These are phyloP conservation scores for Aspergillus sp. DNA, from an alignment of 2,329 filamentous ascomycete species.

Conservation along the genomic window DNA sequence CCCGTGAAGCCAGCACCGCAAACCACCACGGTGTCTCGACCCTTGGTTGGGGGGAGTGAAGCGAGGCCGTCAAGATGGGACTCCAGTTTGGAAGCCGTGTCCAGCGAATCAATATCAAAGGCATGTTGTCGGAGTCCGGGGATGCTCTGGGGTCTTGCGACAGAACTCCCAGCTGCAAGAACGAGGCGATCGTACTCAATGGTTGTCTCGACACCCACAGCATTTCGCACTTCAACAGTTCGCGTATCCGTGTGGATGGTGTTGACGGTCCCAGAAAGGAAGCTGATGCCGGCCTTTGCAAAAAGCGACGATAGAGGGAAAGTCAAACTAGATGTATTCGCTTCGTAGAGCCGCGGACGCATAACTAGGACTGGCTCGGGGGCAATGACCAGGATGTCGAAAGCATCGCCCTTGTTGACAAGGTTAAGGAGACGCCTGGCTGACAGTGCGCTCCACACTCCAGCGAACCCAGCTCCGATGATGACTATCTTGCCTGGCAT, in stretches of 20 bases:
- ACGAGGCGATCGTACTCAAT: conserved; percentile 37
- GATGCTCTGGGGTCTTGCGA: conserved; percentile 29
- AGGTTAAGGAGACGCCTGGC: conserved; percentile 34
- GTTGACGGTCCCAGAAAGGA: conserved; percentile 15
- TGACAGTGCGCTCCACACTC: conserved; percentile 39
- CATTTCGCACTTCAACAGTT: conserved; percentile 12
- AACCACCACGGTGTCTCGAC: conserved; percentile 37
- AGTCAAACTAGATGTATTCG: conserved; percentile 26
- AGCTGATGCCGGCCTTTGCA: conserved; percentile 25
- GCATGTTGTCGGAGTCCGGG: conserved; percentile 32
- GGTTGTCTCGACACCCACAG: conserved; percentile 3
- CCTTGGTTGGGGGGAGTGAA: conserved; percentile 19
- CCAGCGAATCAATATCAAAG: conserved; percentile 37
- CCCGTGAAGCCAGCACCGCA: conserved; percentile 40
- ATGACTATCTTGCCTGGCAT: conserved; percentile 21
- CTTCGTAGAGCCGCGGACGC: conserved; percentile 38
- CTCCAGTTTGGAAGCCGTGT: conserved; percentile 25
- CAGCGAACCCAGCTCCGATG: conserved; percentile 39
- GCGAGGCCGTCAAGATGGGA: conserved; percentile 30
- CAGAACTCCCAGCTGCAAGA: conserved; percentile 37
- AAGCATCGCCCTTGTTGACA: conserved; percentile 12
- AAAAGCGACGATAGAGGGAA: conserved; percentile 25
- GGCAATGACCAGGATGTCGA: conserved; percentile 34
- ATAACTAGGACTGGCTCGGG: conserved; percentile 34
- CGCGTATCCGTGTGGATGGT: conserved; percentile 14